These are phyloP conservation scores for Claviceps fusiformis DNA, from an alignment of 2,329 filamentous ascomycete species.

Conservation along the genomic window DNA sequence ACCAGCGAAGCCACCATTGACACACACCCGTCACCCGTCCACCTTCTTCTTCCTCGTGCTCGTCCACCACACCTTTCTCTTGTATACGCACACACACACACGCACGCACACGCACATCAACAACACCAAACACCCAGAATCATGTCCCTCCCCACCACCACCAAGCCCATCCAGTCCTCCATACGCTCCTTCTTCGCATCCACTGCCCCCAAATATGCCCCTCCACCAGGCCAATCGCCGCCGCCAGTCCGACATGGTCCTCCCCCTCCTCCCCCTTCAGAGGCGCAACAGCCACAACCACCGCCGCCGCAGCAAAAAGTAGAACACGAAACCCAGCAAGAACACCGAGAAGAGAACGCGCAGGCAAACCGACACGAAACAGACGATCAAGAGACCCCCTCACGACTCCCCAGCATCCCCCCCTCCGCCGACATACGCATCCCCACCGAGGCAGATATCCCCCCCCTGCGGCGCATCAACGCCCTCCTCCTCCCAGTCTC, in stretches of 20 bases:
- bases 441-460: slow-evolving; percentile 36
- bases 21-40: background rate
- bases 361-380: no score
- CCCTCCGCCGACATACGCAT: slow-evolving; percentile 38
- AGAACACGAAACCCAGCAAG: background rate
- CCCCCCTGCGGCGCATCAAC: slow-evolving; percentile 50
- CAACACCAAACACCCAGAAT: slow-evolving; percentile 13
- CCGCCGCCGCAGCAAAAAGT: background rate
- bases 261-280: slow-evolving; percentile 8
- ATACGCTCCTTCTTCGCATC: slow-evolving; percentile 50
- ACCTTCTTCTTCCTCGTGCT: no score
- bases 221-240: slow-evolving; percentile 16
- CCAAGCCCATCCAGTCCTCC: slow-evolving; percentile 33
- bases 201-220: slow-evolving; percentile 26
- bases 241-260: slow-evolving; percentile 15
- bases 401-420: slow-evolving; percentile 15
- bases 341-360: background rate
- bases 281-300: slow-evolving; percentile 8
- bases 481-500: slow-evolving; percentile 48
- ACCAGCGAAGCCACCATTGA: no score
- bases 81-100: no score
- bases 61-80: background rate
- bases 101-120: background rate
- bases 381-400: no score
- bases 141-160: slow-evolving; percentile 28